Evolutionary conservation across 495 filamentous ascomycete genomes (phyloP).

Genomic region (Glarea lozoyensis): DNA sequence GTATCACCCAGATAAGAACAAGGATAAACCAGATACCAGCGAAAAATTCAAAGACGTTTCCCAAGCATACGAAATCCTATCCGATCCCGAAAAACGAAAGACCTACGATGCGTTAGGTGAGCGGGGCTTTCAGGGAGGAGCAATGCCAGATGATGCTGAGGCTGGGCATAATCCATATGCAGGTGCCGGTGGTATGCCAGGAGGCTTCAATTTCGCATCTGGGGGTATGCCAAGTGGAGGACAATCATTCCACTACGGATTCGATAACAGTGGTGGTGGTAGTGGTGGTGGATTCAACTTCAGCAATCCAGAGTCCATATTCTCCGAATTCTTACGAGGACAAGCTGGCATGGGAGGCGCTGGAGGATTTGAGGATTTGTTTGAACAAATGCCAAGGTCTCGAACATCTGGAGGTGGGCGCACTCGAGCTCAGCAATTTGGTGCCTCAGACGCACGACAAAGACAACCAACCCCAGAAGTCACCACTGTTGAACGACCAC

Average conservation of each 20-base stretch:
- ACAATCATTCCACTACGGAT: slow-evolving; percentile 47
- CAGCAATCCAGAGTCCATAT: slow-evolving; percentile 75
- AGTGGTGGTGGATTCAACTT: slow-evolving; percentile 61
- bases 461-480: slow-evolving; percentile 69
- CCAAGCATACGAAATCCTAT: slow-evolving; percentile 96
- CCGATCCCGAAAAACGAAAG: slow-evolving; percentile 94
- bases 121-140: slow-evolving; percentile 78
- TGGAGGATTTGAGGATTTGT: slow-evolving; percentile 40
- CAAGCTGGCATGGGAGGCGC: slow-evolving; percentile 39
- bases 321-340: slow-evolving; percentile 66
- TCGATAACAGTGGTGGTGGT: slow-evolving; percentile 53
- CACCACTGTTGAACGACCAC: slow-evolving; percentile 76
- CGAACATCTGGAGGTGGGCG: slow-evolving; percentile 27
- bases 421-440: slow-evolving; percentile 23
- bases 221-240: slow-evolving; percentile 33
- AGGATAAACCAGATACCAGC: slow-evolving; percentile 69
- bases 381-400: slow-evolving; percentile 28
- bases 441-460: slow-evolving; percentile 35
- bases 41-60: slow-evolving; percentile 95
- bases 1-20: slow-evolving; percentile 96
- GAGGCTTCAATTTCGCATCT: slow-evolving; percentile 41
- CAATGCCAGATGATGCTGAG: slow-evolving; percentile 53
- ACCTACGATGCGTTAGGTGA: slow-evolving; percentile 94
- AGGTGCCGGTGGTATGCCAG: slow-evolving; percentile 35
- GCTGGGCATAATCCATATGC: slow-evolving; percentile 41